Conservation (phyloP, 306 rosid genomes). For the Argentina anserina region DNA sequence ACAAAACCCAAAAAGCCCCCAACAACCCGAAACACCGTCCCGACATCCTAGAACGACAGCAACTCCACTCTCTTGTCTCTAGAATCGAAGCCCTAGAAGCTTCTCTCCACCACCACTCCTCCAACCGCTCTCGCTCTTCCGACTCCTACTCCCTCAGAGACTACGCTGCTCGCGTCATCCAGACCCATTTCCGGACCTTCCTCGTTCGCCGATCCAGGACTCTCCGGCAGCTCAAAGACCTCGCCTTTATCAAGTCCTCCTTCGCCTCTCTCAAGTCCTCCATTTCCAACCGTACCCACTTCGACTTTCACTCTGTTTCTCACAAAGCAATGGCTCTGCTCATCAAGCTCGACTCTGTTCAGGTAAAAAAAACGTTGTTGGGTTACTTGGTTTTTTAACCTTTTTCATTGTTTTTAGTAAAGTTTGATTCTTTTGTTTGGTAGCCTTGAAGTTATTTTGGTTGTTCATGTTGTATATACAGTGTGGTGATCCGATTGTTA, state of each 20-base stretch:
- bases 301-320: conserved; percentile 51
- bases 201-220: conserved; percentile 84
- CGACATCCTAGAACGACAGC: not conserved
- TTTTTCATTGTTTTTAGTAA: not conserved
- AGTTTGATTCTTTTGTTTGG: not conserved
- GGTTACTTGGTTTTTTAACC: not conserved
- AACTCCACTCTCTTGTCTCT: conserved; percentile 28
- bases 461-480: conserved; percentile 20
- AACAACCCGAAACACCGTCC: conserved; percentile 22
- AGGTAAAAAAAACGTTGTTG: conserved; percentile 42
- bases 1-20: conserved; percentile 14
- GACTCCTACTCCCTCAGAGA: conserved; percentile 51
- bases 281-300: conserved; percentile 28
- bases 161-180: conserved; percentile 66
- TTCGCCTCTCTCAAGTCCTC: conserved; percentile 55
- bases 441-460: not conserved
- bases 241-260: conserved; percentile 62
- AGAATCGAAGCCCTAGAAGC: conserved; percentile 90
- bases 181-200: conserved; percentile 78
- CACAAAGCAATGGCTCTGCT: conserved; percentile 60
- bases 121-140: conserved; percentile 5
- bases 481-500: conserved; percentile 61
- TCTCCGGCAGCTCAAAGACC: conserved; percentile 74
- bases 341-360: conserved; percentile 61
- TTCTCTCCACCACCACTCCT: conserved; percentile 42